Evolutionary conservation across 108 stramenopile genomes (phyloP).

Genomic region (Schizochytrium sp.): DNA sequence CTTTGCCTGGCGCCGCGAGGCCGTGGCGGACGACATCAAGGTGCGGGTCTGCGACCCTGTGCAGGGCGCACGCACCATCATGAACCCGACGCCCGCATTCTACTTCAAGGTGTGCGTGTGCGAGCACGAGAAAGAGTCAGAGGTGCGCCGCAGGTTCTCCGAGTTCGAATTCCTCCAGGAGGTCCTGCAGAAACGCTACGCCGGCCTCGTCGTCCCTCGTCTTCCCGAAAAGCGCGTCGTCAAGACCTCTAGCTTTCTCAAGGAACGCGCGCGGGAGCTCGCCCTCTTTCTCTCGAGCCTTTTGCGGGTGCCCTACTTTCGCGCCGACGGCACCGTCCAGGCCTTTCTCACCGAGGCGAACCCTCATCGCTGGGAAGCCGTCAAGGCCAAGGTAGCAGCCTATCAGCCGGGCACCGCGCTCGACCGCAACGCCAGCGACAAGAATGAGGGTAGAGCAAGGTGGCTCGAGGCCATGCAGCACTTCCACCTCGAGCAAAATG

Average conservation of each 20-base stretch:
- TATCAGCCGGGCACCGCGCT: background rate
- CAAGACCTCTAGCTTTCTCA: background rate
- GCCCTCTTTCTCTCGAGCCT: background rate
- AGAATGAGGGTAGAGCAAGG: background rate
- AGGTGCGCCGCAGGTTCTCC: constrained; percentile 2
- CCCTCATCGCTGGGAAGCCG: background rate
- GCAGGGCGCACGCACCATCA: background rate
- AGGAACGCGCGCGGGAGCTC: background rate
- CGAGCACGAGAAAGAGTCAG: background rate
- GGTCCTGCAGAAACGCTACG: background rate
- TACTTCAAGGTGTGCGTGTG: background rate
- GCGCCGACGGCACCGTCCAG: background rate
- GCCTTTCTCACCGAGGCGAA: background rate
- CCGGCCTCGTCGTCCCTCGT: background rate
- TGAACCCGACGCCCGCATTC: background rate
- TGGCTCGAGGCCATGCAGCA: background rate
- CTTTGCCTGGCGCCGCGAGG: background rate
- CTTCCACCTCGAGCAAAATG: background rate
- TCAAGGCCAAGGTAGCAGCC: background rate
- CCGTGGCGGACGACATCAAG: background rate
- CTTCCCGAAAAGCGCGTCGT: background rate
- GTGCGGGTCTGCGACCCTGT: background rate
- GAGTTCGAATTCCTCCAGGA: background rate
- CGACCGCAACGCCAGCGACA: background rate
- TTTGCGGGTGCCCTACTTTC: background rate